Evolutionary conservation across 192 early-diverging fungal species (phyloP).

Genomic region (Coemansia sp.): DNA sequence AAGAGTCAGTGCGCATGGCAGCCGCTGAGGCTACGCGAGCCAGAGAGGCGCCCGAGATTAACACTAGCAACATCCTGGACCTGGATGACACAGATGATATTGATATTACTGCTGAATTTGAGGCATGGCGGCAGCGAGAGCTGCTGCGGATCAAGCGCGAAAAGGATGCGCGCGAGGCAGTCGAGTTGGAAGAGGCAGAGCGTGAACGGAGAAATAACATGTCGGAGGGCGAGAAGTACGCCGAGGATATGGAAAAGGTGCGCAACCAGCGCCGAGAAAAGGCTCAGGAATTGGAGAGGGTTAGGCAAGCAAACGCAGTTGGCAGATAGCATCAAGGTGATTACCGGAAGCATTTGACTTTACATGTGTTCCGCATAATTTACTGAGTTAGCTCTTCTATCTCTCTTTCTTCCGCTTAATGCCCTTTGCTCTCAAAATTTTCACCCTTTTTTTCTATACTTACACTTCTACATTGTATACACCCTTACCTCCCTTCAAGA

Average conservation of each 20-base stretch:
- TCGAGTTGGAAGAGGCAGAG: slow-evolving; percentile 75
- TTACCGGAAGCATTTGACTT: background rate
- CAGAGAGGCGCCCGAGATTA: slow-evolving; percentile 41
- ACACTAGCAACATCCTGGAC: slow-evolving; percentile 46
- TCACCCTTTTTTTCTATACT: background rate
- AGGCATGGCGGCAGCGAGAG: slow-evolving; percentile 90
- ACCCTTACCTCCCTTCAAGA: background rate
- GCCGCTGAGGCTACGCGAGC: slow-evolving; percentile 33
- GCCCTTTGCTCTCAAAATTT: background rate
- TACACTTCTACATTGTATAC: background rate
- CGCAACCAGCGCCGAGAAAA: slow-evolving; percentile 61
- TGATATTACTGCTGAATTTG: slow-evolving; percentile 86
- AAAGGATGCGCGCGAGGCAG: slow-evolving; percentile 68
- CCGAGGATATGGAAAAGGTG: slow-evolving; percentile 68
- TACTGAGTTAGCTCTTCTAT: background rate
- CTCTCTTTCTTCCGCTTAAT: background rate
- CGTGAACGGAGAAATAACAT: slow-evolving; percentile 76
- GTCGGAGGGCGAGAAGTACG: slow-evolving; percentile 79
- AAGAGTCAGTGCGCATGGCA: slow-evolving; percentile 37
- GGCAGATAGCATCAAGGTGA: background rate
- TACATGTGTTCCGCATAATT: background rate
- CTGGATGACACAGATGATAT: slow-evolving; percentile 92
- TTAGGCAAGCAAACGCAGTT: background rate
- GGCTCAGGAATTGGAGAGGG: slow-evolving; percentile 27
- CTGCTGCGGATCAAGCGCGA: slow-evolving; percentile 86